These are phyloP conservation scores for Helotiales sp. DNA, from an alignment of 2,329 filamentous ascomycete genomes.

Conservation along the genomic window DNA sequence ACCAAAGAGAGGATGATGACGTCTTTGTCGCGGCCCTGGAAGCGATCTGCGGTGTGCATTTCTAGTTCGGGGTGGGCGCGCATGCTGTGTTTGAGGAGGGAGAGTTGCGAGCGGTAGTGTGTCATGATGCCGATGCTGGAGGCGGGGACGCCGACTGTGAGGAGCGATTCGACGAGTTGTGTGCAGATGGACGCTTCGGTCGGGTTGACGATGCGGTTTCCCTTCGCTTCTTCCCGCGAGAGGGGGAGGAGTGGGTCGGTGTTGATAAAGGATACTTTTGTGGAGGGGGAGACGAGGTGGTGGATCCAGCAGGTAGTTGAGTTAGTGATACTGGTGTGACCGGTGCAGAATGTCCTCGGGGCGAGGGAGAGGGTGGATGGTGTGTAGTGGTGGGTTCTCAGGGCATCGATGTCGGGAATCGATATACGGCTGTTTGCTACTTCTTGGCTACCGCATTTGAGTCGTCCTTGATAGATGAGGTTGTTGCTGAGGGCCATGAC, in stretches of 20 bases:
- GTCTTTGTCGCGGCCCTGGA: conserved; percentile 95
- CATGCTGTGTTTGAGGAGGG: conserved; percentile 76
- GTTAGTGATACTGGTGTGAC: conserved; percentile 46
- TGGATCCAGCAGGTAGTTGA: conserved; percentile 72
- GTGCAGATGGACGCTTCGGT: conserved; percentile 79
- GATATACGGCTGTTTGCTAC: conserved; percentile 72
- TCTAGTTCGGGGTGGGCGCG: conserved; percentile 71
- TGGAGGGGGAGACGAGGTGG: conserved; percentile 69
- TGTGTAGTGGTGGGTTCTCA: conserved; percentile 63
- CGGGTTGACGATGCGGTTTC: conserved; percentile 86
- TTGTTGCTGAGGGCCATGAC: conserved; percentile 94
- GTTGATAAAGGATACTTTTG: conserved; percentile 85
- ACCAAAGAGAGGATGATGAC: conserved; percentile 87
- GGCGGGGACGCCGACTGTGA: conserved; percentile 75
- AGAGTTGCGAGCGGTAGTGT: conserved; percentile 91
- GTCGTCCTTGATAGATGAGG: conserved; percentile 86
- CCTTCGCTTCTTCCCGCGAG: conserved; percentile 74
- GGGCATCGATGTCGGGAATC: conserved; percentile 67
- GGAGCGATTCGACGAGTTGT: conserved; percentile 80
- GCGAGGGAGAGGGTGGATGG: conserved; percentile 50
- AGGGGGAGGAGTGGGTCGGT: conserved; percentile 74
- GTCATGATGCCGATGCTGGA: conserved; percentile 92
- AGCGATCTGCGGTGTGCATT: conserved; percentile 96
- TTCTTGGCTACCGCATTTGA: conserved; percentile 84
- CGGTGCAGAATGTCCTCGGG: conserved; percentile 60